Conservation (phyloP, 2,329 filamentous ascomycete species). For the Zasmidium citrigriseum region DNA sequence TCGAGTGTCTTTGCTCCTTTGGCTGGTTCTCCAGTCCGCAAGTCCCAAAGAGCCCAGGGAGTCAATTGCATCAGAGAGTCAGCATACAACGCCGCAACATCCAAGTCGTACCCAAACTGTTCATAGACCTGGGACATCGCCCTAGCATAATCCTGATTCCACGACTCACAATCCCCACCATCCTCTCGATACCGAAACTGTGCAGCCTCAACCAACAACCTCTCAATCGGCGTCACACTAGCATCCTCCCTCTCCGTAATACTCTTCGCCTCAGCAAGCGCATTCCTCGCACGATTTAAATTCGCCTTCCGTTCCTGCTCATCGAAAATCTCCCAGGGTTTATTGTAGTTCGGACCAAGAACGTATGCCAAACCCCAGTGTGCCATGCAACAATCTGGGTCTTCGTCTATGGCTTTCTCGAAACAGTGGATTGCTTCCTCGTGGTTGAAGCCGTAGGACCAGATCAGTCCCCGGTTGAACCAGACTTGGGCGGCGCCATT, state of each 20-base stretch:
- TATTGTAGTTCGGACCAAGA: constrained; percentile 77
- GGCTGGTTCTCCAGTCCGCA: constrained; percentile 59
- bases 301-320: constrained; percentile 57
- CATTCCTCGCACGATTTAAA: constrained; percentile 51
- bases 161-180: constrained; percentile 55
- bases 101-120: constrained; percentile 58
- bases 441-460: constrained; percentile 77
- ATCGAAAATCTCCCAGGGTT: constrained; percentile 74
- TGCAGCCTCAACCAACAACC: constrained; percentile 65
- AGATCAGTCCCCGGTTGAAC: constrained; percentile 73
- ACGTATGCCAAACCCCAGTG: constrained; percentile 72
- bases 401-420: constrained; percentile 56
- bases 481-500: constrained; percentile 59
- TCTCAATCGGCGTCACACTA: constrained; percentile 55
- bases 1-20: constrained; percentile 59
- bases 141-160: constrained; percentile 62
- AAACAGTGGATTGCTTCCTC: constrained; percentile 69
- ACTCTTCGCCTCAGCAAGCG: constrained; percentile 47
- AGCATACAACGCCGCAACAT: constrained; percentile 64
- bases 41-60: constrained; percentile 66
- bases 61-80: constrained; percentile 68
- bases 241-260: constrained; percentile 34
- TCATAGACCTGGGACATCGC: constrained; percentile 61
- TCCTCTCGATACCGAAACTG: constrained; percentile 57
- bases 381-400: constrained; percentile 61